Base-by-base conservation (phyloP, 768 basidiomycete genomes). In the Lactarius evosmus region DNA sequence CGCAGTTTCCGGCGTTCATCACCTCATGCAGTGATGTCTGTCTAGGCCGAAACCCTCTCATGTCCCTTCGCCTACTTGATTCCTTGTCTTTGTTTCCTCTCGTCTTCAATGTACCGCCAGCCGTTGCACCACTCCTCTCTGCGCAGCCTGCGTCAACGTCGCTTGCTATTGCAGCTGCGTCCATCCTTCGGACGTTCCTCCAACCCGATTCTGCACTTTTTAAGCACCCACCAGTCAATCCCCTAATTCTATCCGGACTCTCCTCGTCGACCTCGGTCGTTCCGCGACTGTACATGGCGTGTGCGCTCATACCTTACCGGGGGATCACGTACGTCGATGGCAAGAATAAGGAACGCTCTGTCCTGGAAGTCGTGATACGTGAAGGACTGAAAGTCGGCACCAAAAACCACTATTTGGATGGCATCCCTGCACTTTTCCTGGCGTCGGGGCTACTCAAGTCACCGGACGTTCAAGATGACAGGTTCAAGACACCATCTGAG, bases 311-410 rank as follows among this genome's bases (percentile, higher is more conserved):
- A 2, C 93, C 95, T 0, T 93, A 86, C 64, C 72, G 78, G 27
- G 79, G 76, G 5, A 72, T 88, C 17, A 83, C 80, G 4, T 90
- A 86, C 70, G 70, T 66, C 17, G 86, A 89, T 66, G 77, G 79
- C 63, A 94, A 92, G 73, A 83, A 85, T 52, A 91, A 84, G 69
- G 70, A 72, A 0, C 76, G 82, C 11, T 78, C 81, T 7, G 83
- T 85, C 0, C 80, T 87, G 6, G 86, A 90, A 59, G 83, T 84
- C 33, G 86, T 87, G 32, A 81, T 98, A 36, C 82, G 89, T 54
- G 91, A 96, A 53, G 90, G 91, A 7, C 75, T 97, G 62, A 98
- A 95, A 73, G 79, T 93, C 30, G 91, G 92, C 11, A 79, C 81
- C 22, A 88, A 89, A 69, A 85, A 88, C 66, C 86, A 91, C 70